Evolutionary conservation across 768 basidiomycete genomes (phyloP).

Genomic region (Lyophyllum decastes): DNA sequence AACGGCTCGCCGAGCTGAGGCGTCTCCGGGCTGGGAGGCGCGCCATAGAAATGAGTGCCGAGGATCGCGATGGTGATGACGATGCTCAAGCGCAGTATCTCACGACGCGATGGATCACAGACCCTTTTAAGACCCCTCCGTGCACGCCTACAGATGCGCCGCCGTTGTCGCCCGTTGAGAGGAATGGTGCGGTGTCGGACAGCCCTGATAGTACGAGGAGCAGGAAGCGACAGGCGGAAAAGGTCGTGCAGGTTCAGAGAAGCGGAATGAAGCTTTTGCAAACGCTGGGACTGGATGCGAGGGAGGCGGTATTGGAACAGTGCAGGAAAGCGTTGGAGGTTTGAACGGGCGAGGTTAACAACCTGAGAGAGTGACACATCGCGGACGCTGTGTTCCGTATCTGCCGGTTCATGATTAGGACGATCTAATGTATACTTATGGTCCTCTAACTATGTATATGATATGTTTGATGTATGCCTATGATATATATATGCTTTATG

Average conservation of each 20-base stretch:
- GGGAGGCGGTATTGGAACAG: constrained; percentile 1
- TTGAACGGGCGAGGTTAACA: neutral
- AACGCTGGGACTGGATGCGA: constrained; percentile 14
- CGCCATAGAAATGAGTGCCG: constrained; percentile 1
- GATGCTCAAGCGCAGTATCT: constrained; percentile 4
- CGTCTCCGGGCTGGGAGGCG: neutral
- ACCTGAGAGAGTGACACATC: too few species aligned
- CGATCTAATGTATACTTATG: too few species aligned
- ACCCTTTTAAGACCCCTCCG: constrained; percentile 15
- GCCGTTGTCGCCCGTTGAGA: constrained; percentile 3
- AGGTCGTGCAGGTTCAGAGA: too few species aligned
- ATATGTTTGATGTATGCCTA: too few species aligned
- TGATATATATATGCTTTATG: neutral
- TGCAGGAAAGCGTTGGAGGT: constrained; percentile 5
- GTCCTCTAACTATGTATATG: too few species aligned
- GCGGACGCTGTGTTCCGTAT: neutral
- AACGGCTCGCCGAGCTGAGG: neutral
- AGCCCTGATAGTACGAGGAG: constrained; percentile 7
- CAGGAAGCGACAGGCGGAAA: constrained; percentile 1
- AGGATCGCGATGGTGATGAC: neutral
- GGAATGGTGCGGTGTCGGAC: neutral
- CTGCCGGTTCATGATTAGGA: too few species aligned
- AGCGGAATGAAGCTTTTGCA: constrained; percentile 12
- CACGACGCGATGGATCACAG: neutral
- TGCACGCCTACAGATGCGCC: constrained; percentile 1